Evolutionary conservation across 352 stramenopile genomes (phyloP), one percentile per base, ranked within the genome.

Genomic region (Pythium vanterpoolii): DNA sequence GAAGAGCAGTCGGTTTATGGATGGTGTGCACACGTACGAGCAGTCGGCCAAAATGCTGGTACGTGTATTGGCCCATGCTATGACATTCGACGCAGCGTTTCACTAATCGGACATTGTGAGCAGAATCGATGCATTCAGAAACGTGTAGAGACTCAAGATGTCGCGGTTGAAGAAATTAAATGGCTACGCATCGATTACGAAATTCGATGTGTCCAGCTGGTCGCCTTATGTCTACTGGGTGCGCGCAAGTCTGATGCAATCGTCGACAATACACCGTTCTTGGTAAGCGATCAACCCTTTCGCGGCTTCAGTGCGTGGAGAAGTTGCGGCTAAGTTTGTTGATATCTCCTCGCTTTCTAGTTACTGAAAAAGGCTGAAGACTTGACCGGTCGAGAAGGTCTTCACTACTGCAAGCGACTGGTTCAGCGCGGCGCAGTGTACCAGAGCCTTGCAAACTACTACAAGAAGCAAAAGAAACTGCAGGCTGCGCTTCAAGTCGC

Each of bases 391-490:
- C 59, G 67, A 24, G 73, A 87, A 40, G 79, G 79, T 39, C 50
- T 90, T 1, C 72, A 84, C 18, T 90, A 90, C 48, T 87, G 76
- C 50, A 90, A 88, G 53, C 75, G 82, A 9, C 56, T 73, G 2
- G 61, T 86, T 5, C 80, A 88, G 31, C 77, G 80, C 11, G 76
- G 68, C 53, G 72, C 72, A 11, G 74, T 90, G 3, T 88, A 85
- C 39, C 76, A 88, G 28, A 78, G 78, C 26, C 66, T 90, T 13
- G 76, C 80, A 3, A 83, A 79, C 36, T 78, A 90, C 61, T 90
- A 85, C 76, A 90, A 88, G 68, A 86, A 81, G 60, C 76, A 84
- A 57, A 87, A 88, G 51, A 90, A 90, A 34, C 76, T 82, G 18
- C 74, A 90, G 30, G 80, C 77, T 5, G 77, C 77, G 8, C 66